Conservation (phyloP, 257 asterid genomes). For the Lithospermum erythrorhizon region DNA sequence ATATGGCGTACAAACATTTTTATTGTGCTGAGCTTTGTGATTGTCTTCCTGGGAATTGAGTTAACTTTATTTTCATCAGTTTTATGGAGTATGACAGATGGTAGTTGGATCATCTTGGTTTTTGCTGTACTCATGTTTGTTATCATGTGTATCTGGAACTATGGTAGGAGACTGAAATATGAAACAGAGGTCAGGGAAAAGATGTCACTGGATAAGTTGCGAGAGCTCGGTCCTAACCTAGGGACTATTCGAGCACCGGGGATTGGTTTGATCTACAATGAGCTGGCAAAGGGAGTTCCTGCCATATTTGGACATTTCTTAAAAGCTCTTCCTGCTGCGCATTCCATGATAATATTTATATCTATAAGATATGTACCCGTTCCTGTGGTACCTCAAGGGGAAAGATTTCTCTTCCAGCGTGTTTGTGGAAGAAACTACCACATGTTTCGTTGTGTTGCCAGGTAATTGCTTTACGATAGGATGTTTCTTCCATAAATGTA, state of each 20-base stretch:
- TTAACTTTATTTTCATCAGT: slow-evolving; percentile 73
- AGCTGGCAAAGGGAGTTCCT: slow-evolving; percentile 89
- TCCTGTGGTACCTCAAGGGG: slow-evolving; percentile 78
- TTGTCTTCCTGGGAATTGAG: slow-evolving; percentile 77
- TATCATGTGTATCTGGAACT: slow-evolving; percentile 90
- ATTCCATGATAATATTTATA: slow-evolving; percentile 90
- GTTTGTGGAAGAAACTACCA: slow-evolving; percentile 81
- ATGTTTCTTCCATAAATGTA: background rate
- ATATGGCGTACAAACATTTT: slow-evolving; percentile 88
- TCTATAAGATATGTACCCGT: slow-evolving; percentile 90
- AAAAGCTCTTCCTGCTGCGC: slow-evolving; percentile 88
- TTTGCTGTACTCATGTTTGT: slow-evolving; percentile 64
- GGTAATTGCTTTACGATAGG: slow-evolving; percentile 21
- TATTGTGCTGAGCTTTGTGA: slow-evolving; percentile 51
- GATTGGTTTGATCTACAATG: slow-evolving; percentile 80
- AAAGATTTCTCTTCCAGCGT: slow-evolving; percentile 82
- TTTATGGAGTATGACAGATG: slow-evolving; percentile 88
- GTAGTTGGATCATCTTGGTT: slow-evolving; percentile 91
- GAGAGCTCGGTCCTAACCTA: slow-evolving; percentile 74
- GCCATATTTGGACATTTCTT: slow-evolving; percentile 91
- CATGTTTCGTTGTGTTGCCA: slow-evolving; percentile 93
- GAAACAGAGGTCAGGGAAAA: slow-evolving; percentile 83
- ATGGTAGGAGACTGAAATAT: slow-evolving; percentile 82
- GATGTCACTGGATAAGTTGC: slow-evolving; percentile 78
- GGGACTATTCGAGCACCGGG: slow-evolving; percentile 97